These are phyloP conservation scores for Saturnispora galanensis DNA, from an alignment of 805 yeast species.

Conservation along the genomic window DNA sequence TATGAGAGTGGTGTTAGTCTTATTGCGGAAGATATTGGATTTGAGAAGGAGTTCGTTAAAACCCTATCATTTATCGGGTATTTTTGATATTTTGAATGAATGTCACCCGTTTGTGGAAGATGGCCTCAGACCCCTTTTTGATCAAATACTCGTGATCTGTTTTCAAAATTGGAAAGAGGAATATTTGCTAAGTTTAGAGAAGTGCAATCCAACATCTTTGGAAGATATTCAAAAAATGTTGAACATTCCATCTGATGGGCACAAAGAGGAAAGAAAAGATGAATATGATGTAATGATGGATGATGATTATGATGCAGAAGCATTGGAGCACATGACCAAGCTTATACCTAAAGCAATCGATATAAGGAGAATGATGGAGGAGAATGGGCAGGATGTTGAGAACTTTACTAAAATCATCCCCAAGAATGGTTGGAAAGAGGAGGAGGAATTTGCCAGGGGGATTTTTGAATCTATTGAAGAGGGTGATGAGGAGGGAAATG, in stretches of 20 bases:
- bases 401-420: constrained; percentile 34
- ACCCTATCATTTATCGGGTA: constrained; percentile 14
- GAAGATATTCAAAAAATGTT: constrained; percentile 9
- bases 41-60: constrained; percentile 11
- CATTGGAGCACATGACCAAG: constrained; percentile 24
- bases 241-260: neutral
- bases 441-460: neutral
- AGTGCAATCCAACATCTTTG: constrained; percentile 10
- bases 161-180: constrained; percentile 8
- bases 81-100: constrained; percentile 19
- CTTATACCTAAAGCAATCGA: constrained; percentile 17
- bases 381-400: constrained; percentile 12
- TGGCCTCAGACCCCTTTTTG: constrained; percentile 8
- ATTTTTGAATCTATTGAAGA: constrained; percentile 5
- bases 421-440: constrained; percentile 3
- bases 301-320: constrained; percentile 12
- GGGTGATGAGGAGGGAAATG: constrained; percentile 1
- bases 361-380: neutral
- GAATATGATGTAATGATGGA: constrained; percentile 4
- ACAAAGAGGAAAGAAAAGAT: neutral
- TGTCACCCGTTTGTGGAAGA: constrained; percentile 17
- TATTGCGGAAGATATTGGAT: constrained; percentile 10
- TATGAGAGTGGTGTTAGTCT: constrained; percentile 15
- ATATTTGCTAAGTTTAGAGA: constrained; percentile 15
- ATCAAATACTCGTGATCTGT: constrained; percentile 12